Conservation (phyloP, 495 filamentous ascomycete species). For the Pyrenula aspistea region DNA sequence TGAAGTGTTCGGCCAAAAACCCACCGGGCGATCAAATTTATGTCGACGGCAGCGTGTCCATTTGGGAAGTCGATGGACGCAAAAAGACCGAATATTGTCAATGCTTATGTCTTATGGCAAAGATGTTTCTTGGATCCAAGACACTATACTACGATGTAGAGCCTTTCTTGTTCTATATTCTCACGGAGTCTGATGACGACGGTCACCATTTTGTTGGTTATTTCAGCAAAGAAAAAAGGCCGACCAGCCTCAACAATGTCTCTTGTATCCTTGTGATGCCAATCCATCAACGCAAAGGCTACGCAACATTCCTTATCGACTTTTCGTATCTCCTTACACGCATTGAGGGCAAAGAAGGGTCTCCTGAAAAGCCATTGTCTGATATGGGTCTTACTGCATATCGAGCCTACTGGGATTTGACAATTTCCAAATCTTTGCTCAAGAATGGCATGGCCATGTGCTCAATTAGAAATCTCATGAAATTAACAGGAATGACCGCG, state of each 20-base stretch:
- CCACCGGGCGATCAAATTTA: conserved; percentile 98
- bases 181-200: conserved; percentile 86
- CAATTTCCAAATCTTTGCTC: conserved; percentile 68
- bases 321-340: conserved; percentile 94
- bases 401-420: conserved; percentile 87
- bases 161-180: conserved; percentile 95
- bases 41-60: conserved; percentile 81
- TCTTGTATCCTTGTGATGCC: conserved; percentile 93
- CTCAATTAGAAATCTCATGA: conserved; percentile 45
- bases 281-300: conserved; percentile 93
- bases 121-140: conserved; percentile 92
- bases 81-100: conserved; percentile 98
- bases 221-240: conserved; percentile 98
- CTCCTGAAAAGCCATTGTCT: conserved; percentile 92
- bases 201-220: conserved; percentile 98
- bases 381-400: conserved; percentile 97
- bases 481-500: conserved; percentile 74
- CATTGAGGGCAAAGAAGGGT: conserved; percentile 87
- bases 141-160: conserved; percentile 98
- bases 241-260: conserved; percentile 88
- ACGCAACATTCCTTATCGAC: conserved; percentile 91
- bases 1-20: conserved; percentile 93
- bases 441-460: conserved; percentile 62
- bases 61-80: conserved; percentile 94
- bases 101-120: conserved; percentile 90